Base-by-base conservation (phyloP, 225 moss, liverwort and hornwort genomes). In the Antitrichia curtipendula region DNA sequence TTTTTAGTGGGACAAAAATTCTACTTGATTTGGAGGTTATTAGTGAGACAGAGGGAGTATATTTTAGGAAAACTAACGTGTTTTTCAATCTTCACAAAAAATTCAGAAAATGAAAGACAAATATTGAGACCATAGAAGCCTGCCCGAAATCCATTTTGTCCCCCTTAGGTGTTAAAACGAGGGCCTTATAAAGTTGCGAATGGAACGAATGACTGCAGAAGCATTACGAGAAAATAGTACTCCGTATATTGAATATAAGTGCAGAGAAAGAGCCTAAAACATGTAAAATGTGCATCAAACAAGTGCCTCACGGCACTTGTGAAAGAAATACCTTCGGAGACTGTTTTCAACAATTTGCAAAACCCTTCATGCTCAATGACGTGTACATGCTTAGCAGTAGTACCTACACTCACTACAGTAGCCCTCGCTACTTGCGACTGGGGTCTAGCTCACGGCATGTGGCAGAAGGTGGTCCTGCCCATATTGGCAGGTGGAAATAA, bases 401-500 rank as follows among this genome's bases (percentile, higher is more conserved):
- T 61, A 29, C 72, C 60, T 78, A 78, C 61, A 52, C 70, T 78
- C 43, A 78, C 81, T 66, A 49, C 49, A 63, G 36, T 63, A 75
- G 68, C 90, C 75, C 75, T 79, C 43, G 40, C 70, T 84, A 16
- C 80, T 80, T 54, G 75, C 82, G 63, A 38, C 29, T 64, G 66
- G 71, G 74, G 84, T 61, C 83, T 75, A 60, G 47, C 64, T 80
- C 83, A 86, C 68, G 71, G 61, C 78, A 85, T 79, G 75, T 82
- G 68, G 70, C 85, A 81, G 85, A 87, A 87, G 82, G 84, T 82
- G 84, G 80, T 85, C 85, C 90, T 87, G 87, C 90, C 63, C 78
- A 52, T 53, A 45, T 38, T 89, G 72, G 89, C 82, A 92, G 89
- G 89, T 82, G 36, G 74, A 85, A 92, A 89, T 68, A 87, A 86